Evolutionary conservation across 192 early-diverging fungal genomes (phyloP).

Genomic region (Spinellus fusiger): DNA sequence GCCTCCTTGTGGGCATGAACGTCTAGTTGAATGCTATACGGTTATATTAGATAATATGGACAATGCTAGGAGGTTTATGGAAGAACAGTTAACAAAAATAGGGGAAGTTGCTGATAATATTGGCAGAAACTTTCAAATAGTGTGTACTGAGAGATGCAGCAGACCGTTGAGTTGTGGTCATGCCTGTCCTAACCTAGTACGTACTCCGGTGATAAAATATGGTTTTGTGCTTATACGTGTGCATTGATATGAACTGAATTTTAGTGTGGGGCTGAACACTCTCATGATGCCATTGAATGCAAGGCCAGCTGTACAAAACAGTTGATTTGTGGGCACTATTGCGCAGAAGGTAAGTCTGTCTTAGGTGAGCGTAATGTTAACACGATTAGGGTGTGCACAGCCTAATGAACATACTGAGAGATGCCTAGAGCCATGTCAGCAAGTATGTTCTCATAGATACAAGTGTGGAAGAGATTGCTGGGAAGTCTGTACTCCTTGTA

Average conservation of each 20-base stretch:
- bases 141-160: slow-evolving; percentile 6
- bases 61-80: background rate
- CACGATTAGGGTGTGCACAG: slow-evolving; percentile 19
- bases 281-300: slow-evolving; percentile 20
- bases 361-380: background rate
- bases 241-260: background rate
- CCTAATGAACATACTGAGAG: slow-evolving; percentile 24
- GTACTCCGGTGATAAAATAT: background rate
- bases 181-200: slow-evolving; percentile 5
- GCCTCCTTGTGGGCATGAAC: slow-evolving; percentile 18
- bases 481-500: slow-evolving; percentile 20
- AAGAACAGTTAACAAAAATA: background rate
- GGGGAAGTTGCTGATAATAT: background rate
- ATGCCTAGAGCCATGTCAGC: slow-evolving; percentile 19
- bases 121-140: background rate
- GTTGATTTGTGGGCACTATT: slow-evolving; percentile 30
- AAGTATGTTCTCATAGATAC: slow-evolving; percentile 27
- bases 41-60: background rate
- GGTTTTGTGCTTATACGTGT: background rate
- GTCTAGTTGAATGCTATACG: background rate
- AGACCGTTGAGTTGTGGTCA: slow-evolving; percentile 16
- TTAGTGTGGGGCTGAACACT: slow-evolving; percentile 22
- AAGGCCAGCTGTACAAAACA: slow-evolving; percentile 16
- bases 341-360: slow-evolving; percentile 16
- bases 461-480: slow-evolving; percentile 23